These are phyloP conservation scores for Trichoderma koningiopsis DNA, from an alignment of 2,329 filamentous ascomycete species.

Conservation along the genomic window DNA sequence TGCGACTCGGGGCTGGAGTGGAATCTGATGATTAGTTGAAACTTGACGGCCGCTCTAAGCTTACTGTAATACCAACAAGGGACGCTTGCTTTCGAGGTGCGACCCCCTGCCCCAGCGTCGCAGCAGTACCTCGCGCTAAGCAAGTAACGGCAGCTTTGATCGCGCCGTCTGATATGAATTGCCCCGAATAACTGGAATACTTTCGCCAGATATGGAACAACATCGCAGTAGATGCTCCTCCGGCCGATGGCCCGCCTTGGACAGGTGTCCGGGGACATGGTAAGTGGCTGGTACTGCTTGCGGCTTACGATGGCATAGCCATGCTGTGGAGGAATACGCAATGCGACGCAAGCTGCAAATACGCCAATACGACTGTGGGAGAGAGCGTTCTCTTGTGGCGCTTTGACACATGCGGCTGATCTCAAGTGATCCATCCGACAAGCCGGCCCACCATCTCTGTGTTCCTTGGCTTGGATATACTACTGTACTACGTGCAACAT, in stretches of 20 bases:
- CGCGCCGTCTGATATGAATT: conserved; percentile 6
- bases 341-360: not conserved
- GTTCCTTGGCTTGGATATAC: not conserved
- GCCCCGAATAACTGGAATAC: not conserved
- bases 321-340: not conserved
- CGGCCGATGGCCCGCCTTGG: not conserved
- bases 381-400: not conserved
- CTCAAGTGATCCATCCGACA: not conserved
- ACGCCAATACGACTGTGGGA: not conserved
- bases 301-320: not conserved
- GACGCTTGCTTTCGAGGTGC: not conserved
- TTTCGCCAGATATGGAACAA: not conserved
- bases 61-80: not conserved
- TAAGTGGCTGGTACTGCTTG: too few species aligned
- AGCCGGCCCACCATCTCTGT: not conserved
- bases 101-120: not conserved
- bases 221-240: not conserved
- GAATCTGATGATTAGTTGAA: not conserved
- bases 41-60: not conserved
- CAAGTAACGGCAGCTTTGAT: conserved; percentile 8
- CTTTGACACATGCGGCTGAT: conserved; percentile 15
- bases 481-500: not conserved
- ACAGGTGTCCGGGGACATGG: not conserved
- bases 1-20: not conserved
- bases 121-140: conserved; percentile 8